Conservation (phyloP, 371 early-diverging fungal species). For the Apophysomyces sp. region DNA sequence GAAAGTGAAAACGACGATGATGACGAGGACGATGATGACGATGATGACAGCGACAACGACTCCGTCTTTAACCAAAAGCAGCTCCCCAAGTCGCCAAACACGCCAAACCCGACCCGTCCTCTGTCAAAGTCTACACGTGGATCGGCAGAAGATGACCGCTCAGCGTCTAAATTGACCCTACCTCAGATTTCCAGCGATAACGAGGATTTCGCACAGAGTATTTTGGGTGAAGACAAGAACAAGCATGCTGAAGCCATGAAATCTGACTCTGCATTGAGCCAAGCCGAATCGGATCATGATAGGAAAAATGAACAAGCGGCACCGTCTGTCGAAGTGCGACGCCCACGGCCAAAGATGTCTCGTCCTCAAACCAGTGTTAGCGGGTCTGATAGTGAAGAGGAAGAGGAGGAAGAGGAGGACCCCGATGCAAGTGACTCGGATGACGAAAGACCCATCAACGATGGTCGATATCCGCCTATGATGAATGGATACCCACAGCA, state of each 20-base stretch:
- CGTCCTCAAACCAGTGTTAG: background rate
- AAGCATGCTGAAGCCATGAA: background rate
- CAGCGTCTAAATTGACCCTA: constrained; percentile 9
- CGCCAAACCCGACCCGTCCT: constrained; percentile 9
- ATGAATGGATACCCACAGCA: constrained; percentile 5
- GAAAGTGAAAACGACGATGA: constrained; percentile 33
- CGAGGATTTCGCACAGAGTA: constrained; percentile 8
- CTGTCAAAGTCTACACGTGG: constrained; percentile 14
- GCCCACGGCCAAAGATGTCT: background rate
- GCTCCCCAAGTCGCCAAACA: background rate
- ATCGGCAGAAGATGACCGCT: constrained; percentile 16
- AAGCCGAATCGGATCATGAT: background rate
- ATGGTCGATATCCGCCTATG: background rate
- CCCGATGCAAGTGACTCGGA: background rate
- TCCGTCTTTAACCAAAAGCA: constrained; percentile 14
- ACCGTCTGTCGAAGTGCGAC: background rate
- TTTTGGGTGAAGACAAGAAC: background rate
- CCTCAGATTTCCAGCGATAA: constrained; percentile 3
- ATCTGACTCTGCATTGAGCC: background rate
- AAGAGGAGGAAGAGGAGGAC: background rate
- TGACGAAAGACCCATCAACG: background rate
- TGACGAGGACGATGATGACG: constrained; percentile 26
- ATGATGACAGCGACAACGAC: constrained; percentile 24
- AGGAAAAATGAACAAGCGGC: background rate
- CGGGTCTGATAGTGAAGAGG: background rate